Evolutionary conservation across 75 land plant species (phyloP).

Genomic region (Selaginella moellendorffii): DNA sequence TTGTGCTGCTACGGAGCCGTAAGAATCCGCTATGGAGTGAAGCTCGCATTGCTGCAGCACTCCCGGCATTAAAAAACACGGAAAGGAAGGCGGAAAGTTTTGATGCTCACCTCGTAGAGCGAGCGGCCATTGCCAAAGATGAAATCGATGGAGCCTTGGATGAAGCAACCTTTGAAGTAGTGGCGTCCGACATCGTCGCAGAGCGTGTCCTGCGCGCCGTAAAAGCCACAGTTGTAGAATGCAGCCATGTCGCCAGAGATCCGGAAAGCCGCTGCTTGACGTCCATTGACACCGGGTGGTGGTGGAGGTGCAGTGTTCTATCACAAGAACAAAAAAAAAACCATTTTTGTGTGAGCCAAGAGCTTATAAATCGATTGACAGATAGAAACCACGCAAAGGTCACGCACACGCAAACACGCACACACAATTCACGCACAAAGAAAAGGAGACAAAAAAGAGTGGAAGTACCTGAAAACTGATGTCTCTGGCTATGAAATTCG

Average conservation of each 20-base stretch:
- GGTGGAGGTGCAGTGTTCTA: slow-evolving; percentile 53
- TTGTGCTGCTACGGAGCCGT: slow-evolving; percentile 86
- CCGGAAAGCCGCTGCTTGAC: slow-evolving; percentile 43
- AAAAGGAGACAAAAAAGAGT: not conserved
- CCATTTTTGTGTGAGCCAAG: not conserved
- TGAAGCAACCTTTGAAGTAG: slow-evolving; percentile 46
- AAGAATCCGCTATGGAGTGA: slow-evolving; percentile 67
- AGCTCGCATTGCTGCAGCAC: slow-evolving; percentile 14
- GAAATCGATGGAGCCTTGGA: slow-evolving; percentile 59
- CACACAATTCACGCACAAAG: not conserved
- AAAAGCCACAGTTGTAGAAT: slow-evolving; percentile 50
- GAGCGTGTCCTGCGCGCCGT: slow-evolving; percentile 52
- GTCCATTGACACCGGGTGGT: slow-evolving; percentile 33
- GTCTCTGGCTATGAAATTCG: slow-evolving; percentile 60
- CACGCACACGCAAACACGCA: not conserved
- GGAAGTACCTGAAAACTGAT: slow-evolving; percentile 72
- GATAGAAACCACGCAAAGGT: too few species aligned
- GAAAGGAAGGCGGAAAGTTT: not conserved
- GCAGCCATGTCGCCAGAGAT: slow-evolving; percentile 47
- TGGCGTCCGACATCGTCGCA: slow-evolving; percentile 47
- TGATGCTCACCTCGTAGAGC: slow-evolving; percentile 32
- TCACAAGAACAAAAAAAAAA: not conserved
- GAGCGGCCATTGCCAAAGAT: slow-evolving; percentile 53
- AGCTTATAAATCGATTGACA: too few species aligned
- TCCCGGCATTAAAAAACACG: not conserved